Conservation (phyloP, 1,284 basidiomycete genomes). For the Exobasidium cylindrosporum region DNA sequence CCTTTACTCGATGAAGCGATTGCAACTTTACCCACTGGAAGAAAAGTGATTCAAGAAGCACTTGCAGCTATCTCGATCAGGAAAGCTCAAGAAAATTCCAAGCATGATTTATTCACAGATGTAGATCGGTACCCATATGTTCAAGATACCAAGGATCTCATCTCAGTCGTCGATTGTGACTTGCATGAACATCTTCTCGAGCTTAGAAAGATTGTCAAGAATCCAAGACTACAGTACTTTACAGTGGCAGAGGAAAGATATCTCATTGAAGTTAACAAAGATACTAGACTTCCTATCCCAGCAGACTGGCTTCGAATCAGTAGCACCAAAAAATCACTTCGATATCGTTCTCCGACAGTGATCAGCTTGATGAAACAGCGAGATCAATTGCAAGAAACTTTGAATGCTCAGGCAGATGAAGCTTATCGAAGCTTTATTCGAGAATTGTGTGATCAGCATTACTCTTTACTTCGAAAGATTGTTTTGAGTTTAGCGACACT, state of each 20-base stretch:
- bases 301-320: slow-evolving; percentile 75
- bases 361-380: slow-evolving; percentile 69
- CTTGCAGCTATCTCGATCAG: slow-evolving; percentile 66
- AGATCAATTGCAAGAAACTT: slow-evolving; percentile 72
- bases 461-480: slow-evolving; percentile 33
- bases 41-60: slow-evolving; percentile 63
- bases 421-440: slow-evolving; percentile 32
- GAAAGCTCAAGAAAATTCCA: slow-evolving; percentile 68
- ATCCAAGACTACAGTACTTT: slow-evolving; percentile 74
- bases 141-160: slow-evolving; percentile 61
- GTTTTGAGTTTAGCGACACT: slow-evolving; percentile 33
- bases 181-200: slow-evolving; percentile 72
- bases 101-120: slow-evolving; percentile 73
- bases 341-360: slow-evolving; percentile 79
- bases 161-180: slow-evolving; percentile 67
- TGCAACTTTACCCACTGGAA: slow-evolving; percentile 67
- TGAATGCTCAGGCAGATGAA: slow-evolving; percentile 61
- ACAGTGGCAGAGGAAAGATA: slow-evolving; percentile 60
- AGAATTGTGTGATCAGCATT: slow-evolving; percentile 28
- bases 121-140: slow-evolving; percentile 69
- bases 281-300: slow-evolving; percentile 61
- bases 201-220: slow-evolving; percentile 67
- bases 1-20: slow-evolving; percentile 71
- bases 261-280: slow-evolving; percentile 63
- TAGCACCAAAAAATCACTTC: slow-evolving; percentile 68